Evolutionary conservation across 202 grass and related monocot species (phyloP), one percentile per base, ranked within the genome.

Genomic region (Sporobolus alterniflorus): DNA sequence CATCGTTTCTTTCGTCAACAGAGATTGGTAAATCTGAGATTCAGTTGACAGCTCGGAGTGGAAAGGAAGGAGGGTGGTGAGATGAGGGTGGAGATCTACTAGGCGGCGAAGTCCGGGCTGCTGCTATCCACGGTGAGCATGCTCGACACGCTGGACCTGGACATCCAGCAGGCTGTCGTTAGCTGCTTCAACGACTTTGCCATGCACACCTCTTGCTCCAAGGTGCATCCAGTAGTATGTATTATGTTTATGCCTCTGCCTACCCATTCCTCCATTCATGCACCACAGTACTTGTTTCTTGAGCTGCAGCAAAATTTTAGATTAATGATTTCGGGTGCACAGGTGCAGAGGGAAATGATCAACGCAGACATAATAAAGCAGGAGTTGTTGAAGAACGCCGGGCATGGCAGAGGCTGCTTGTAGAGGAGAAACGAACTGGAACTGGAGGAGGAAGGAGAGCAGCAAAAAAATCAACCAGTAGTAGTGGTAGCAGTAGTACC

Each of bases 111-210:
- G 84, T 92, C 95, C 8, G 92, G 95, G 16, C 62, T 98, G 79
- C 92, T 98, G 81, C 92, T 98, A 61, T 95, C 92, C 0, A 98
- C 92, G 42, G 92, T 94, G 78, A 91, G 86, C 86, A 97, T 92
- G 25, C 90, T 97, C 0, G 95, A 97, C 54, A 89, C 88, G 14
- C 80, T 95, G 18, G 95, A 92, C 3, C 83, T 98, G 13, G 95
- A 98, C 84, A 95, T 98, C 83, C 92, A 98, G 80, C 95, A 98
- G 77, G 94, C 92, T 77, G 94, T 97, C 66, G 88, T 92, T 57
- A 97, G 94, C 87, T 97, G 92, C 86, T 97, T 98, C 88, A 95
- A 87, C 92, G 95, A 98, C 85, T 98, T 98, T 62, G 95, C 83
- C 78, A 95, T 98, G 92, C 95, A 98, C 79, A 92, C 95, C 24